Percentiles rank a stretch among this genome's conserved stretches.
phyloP scores from a whole-genome alignment of 352 stramenopile genomes.

The Thalassiosira livingstoniorum region DNA sequence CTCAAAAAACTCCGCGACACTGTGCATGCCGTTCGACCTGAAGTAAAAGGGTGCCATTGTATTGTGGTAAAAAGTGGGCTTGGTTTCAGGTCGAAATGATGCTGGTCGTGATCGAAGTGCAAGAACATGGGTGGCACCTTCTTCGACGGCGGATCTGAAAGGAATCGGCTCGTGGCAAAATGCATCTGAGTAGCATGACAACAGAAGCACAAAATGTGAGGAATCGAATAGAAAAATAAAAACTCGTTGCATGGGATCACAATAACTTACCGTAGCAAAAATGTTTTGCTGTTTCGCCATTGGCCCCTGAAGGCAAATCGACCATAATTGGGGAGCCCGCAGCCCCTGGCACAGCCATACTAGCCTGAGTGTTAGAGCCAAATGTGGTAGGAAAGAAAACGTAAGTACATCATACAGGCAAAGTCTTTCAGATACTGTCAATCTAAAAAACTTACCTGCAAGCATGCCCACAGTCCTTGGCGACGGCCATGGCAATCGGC shows the following conservation, averaged over 20 bases:
- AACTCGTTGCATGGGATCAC: neutral
- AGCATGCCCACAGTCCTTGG: slow-evolving; percentile 76
- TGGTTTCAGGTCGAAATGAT: slow-evolving; percentile 67
- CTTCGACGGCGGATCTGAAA: slow-evolving; percentile 78
- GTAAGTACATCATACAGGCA: no score
- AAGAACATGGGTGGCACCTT: slow-evolving; percentile 81
- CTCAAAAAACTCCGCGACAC: slow-evolving; percentile 80
- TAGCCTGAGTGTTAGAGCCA: no score
- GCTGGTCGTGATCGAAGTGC: slow-evolving; percentile 69
- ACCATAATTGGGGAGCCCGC: slow-evolving; percentile 70
- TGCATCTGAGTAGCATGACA: no score
- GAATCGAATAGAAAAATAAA: neutral
- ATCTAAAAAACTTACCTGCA: no score
- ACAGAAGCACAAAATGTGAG: no score
- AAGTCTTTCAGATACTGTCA: no score
- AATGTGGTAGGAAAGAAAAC: no score
- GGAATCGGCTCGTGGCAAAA: slow-evolving; percentile 83
- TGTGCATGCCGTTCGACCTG: slow-evolving; percentile 61
- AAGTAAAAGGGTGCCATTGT: slow-evolving; percentile 79
- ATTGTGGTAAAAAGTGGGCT: slow-evolving; percentile 75
- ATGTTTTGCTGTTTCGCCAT: slow-evolving; percentile 30
- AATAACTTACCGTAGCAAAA: slow-evolving; percentile 72
- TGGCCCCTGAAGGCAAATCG: slow-evolving; percentile 39
- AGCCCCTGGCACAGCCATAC: slow-evolving; percentile 79
- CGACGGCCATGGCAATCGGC: slow-evolving; percentile 45